Evolutionary conservation across 306 rosid species (phyloP).

Genomic region (Acacia crassicarpa): DNA sequence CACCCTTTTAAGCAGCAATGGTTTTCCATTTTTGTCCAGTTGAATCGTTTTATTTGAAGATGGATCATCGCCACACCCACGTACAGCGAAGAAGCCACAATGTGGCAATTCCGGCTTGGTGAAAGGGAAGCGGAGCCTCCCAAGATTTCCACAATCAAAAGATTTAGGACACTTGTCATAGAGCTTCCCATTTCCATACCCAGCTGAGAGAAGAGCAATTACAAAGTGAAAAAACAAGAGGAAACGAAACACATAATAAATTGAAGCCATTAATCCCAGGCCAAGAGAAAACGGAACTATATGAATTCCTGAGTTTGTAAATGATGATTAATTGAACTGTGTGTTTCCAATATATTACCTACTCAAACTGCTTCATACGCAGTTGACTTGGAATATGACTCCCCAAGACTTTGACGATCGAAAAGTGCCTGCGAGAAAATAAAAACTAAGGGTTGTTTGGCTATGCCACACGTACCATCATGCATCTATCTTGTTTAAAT

Average conservation of each 20-base stretch:
- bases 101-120: constrained; percentile 28
- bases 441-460: neutral
- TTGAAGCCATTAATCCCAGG: constrained; percentile 17
- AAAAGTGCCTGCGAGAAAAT: neutral
- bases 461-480: neutral
- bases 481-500: neutral
- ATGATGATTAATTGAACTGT: neutral
- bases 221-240: constrained; percentile 2
- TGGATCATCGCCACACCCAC: constrained; percentile 11
- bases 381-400: neutral
- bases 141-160: constrained; percentile 23
- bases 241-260: constrained; percentile 2
- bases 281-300: neutral
- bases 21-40: constrained; percentile 18
- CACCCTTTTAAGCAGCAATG: neutral
- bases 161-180: constrained; percentile 19
- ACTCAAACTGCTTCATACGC: neutral
- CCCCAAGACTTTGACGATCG: neutral
- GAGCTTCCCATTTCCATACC: neutral
- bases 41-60: neutral
- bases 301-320: no score
- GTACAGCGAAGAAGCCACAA: constrained; percentile 31
- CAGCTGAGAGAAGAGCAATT: constrained; percentile 16
- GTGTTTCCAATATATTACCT: neutral
- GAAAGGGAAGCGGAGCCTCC: constrained; percentile 35